Evolutionary conservation across 2,329 filamentous ascomycete species (phyloP), one percentile per base, ranked within the genome.

Genomic region (Aspergillus uvarum): DNA sequence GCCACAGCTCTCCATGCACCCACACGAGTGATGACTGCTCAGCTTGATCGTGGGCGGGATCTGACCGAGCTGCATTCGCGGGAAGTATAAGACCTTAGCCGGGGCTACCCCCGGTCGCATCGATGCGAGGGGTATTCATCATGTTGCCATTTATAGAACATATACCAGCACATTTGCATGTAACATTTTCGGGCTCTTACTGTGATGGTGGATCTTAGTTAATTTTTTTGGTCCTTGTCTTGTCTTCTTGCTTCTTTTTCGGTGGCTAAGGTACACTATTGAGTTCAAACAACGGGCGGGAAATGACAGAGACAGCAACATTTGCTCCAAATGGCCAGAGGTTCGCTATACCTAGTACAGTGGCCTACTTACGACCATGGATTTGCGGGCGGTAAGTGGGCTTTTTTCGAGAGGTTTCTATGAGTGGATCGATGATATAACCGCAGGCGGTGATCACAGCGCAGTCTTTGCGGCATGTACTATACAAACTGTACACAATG

Each of bases 31-130:
- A 47, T 61, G 42, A 59, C 61, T 1, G 51, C 49, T 47, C 64
- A 60, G 42, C 5, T 58, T 44, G 64, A 56, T 7, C 59, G 56
- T 4, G 67, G 64, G 5, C 65, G 66, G 44, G 54, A 62, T 32
- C 54, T 70, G 58, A 68, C 65, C 16, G 67, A 68, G 51, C 42
- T 59, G 21, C 63, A 63, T 7, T 49, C 56, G 31, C 64, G 63
- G 21, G 59, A 66, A 53, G 52, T 52, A 1, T 62, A 35, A 58
- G 24, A 50, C 24, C 12, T 7, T n/a, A 19, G 47, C 8, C 38
- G 38, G 16, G 26, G 38, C 16, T 19, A 44, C 16, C 16, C 16
- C 38, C 38, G 16, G 38, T 44, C 38, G 38, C 38, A 5, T 44
- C 14, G 4, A 44, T 12, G 50, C 49, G 52, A 5, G 47, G 31